These are phyloP conservation scores for Fusarium lateritium DNA, from an alignment of 2,329 filamentous ascomycete genomes.

Conservation along the genomic window DNA sequence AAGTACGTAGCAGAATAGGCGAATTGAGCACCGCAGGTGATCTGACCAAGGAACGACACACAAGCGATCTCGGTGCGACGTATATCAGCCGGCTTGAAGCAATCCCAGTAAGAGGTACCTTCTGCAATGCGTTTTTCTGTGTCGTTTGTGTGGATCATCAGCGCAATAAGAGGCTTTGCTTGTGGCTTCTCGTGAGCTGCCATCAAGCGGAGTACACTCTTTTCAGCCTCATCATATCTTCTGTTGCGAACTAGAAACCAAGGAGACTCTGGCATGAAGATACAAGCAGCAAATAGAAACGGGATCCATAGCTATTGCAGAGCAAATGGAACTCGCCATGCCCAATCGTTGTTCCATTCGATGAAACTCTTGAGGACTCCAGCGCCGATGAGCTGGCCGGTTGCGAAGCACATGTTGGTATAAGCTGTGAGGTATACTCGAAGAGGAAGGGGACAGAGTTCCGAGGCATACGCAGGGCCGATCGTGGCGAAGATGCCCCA, in stretches of 20 bases:
- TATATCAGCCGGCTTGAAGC: slow-evolving; percentile 59
- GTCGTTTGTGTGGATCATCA: slow-evolving; percentile 59
- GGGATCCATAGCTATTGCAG: slow-evolving; percentile 56
- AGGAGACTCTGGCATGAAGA: slow-evolving; percentile 53
- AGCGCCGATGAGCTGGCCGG: slow-evolving; percentile 57
- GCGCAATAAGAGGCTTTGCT: slow-evolving; percentile 49
- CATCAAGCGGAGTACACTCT: slow-evolving; percentile 22
- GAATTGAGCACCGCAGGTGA: too few species aligned
- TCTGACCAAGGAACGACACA: too few species aligned
- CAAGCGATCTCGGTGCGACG: slow-evolving; percentile 53
- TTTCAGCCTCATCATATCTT: slow-evolving; percentile 43
- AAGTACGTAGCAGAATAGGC: too few species aligned
- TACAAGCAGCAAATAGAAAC: slow-evolving; percentile 47
- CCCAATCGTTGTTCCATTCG: slow-evolving; percentile 44
- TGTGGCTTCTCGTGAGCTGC: slow-evolving; percentile 43
- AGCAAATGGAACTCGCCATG: slow-evolving; percentile 56
- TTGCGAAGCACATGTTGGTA: slow-evolving; percentile 57
- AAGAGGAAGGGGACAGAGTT: slow-evolving; percentile 59
- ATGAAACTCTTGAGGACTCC: slow-evolving; percentile 42
- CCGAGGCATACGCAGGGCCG: slow-evolving; percentile 60
- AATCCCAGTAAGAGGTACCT: slow-evolving; percentile 58
- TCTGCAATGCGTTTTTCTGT: slow-evolving; percentile 48
- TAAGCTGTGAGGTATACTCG: slow-evolving; percentile 59
- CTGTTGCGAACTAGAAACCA: slow-evolving; percentile 52
- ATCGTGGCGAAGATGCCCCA: slow-evolving; percentile 61